These are phyloP conservation scores for Geotrichum klebahnii DNA, from an alignment of 1,139 yeast genomes.

Conservation along the genomic window DNA sequence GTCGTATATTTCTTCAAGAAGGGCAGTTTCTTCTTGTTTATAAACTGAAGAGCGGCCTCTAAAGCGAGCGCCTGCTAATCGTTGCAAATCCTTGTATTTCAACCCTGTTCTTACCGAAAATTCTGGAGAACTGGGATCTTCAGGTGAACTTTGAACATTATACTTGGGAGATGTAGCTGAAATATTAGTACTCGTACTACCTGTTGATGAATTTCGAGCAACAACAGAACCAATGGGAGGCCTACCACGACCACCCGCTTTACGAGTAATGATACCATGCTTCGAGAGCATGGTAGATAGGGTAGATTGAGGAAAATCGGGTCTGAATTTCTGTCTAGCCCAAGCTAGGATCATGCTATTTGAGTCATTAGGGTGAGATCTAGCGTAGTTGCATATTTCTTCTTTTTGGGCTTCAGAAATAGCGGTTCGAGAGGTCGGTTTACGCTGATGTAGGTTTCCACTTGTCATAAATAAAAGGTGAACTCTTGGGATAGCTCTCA, in stretches of 20 bases:
- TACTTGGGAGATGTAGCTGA: not conserved
- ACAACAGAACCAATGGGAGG: not conserved
- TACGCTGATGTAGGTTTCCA: not conserved
- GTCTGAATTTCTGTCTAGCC: slow-evolving; percentile 1
- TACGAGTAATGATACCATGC: slow-evolving; percentile 1
- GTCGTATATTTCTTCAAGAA: not conserved
- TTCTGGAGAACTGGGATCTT: too few relatives aligned
- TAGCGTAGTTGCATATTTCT: slow-evolving; percentile 1
- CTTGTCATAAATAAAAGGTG: not conserved
- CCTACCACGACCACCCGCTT: slow-evolving; percentile 6
- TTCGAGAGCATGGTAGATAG: slow-evolving; percentile 9
- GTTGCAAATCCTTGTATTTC: not conserved
- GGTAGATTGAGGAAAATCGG: slow-evolving; percentile 11
- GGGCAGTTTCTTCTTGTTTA: not conserved
- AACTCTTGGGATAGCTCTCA: not conserved
- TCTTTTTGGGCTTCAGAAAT: slow-evolving; percentile 1
- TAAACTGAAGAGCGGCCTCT: not conserved
- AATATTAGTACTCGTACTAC: not conserved
- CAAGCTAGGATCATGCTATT: slow-evolving; percentile 6
- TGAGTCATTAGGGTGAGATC: slow-evolving; percentile 1
- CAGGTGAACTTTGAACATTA: not conserved
- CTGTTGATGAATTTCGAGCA: too few relatives aligned
- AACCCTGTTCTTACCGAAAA: not conserved
- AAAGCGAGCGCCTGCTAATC: not conserved
- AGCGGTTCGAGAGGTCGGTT: slow-evolving; percentile 5